Evolutionary conservation across 1,284 basidiomycete species (phyloP), one percentile per base, ranked within the genome.

Genomic region (Tausonia pullulans): DNA sequence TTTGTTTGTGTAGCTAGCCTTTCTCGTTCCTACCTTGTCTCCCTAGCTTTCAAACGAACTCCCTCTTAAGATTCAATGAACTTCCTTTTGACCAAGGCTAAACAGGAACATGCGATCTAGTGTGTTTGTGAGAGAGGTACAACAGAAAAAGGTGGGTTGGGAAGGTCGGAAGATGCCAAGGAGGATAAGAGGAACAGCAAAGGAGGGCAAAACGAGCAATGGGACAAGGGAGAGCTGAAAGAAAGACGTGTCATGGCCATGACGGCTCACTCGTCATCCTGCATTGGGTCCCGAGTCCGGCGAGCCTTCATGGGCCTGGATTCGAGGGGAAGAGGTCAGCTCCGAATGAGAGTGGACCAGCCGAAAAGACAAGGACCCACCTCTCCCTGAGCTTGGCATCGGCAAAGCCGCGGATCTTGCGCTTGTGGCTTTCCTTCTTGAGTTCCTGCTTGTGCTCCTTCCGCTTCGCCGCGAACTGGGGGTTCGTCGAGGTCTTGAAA

Each of bases 401-500:
- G n/a, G 54, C 50, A 63, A 61, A 63, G 39, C 55, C 45, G 46
- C 66, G 52, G 60, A 58, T 54, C 46, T 61, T 62, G 9, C 54
- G 39, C 58, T 50, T 60, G 40, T 52, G 49, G 14, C 40, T 48
- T 55, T 64, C 62, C 58, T 62, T 64, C 50, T 58, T 56, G 4
- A 16, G 74, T 73, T 72, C 68, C 74, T 91, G 90, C 68, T 81
- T 78, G 67, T 85, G 84, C 65, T 83, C 73, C 73, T 84, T 91
- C 68, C 89, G 80, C 74, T 83, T 86, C 39, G 86, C 87, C n/a
- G 87, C 85, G 3, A 81, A 81, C 71, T 87, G 86, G 1, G 90
- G 90, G 70, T 91, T 82, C 7, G 81, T 83, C 14, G 86, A 81
- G 3, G 80, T 83, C 80, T 83, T 72, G 40, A 49, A 44, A 16